Percentiles rank a stretch among this genome's conserved stretches.
Conservation (phyloP, 2,329 filamentous ascomycete genomes). For the Aureobasidium sp. region DNA sequence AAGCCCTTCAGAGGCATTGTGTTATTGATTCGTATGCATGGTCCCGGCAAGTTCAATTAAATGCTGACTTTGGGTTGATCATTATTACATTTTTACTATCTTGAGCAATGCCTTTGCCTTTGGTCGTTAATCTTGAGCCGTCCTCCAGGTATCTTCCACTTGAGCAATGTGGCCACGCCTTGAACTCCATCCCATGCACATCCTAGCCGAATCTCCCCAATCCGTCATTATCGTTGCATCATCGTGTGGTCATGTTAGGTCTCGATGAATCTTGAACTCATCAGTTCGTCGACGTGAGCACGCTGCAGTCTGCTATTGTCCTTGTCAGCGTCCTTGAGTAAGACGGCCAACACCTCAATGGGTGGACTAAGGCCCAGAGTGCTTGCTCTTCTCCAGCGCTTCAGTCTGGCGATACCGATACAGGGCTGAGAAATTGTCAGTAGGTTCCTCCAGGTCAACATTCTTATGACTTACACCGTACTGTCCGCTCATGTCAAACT, state of each 20-base stretch:
- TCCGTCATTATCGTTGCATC: neutral
- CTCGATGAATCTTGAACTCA: slow-evolving; percentile 44
- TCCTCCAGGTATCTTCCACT: neutral
- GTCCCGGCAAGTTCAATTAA: neutral
- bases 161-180: neutral
- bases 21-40: too few species aligned
- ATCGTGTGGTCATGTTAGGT: slow-evolving; percentile 20
- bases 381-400: slow-evolving; percentile 83
- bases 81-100: neutral
- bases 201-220: slow-evolving; percentile 4
- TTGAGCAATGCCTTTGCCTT: neutral
- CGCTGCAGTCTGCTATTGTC: slow-evolving; percentile 51
- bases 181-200: slow-evolving; percentile 4
- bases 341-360: slow-evolving; percentile 79
- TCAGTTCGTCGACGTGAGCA: slow-evolving; percentile 67
- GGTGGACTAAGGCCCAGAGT: slow-evolving; percentile 78
- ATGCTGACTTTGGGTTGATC: neutral
- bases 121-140: neutral
- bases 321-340: slow-evolving; percentile 62
- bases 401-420: slow-evolving; percentile 72
- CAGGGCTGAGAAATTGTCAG: slow-evolving; percentile 58
- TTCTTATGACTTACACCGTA: slow-evolving; percentile 65
- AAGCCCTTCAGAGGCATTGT: too few species aligned
- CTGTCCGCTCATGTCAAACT: slow-evolving; percentile 87
- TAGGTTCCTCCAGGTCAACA: too few species aligned